Base-by-base conservation (phyloP, 1,284 basidiomycete species). In the Apiotrichum mycotoxinovorans region DNA sequence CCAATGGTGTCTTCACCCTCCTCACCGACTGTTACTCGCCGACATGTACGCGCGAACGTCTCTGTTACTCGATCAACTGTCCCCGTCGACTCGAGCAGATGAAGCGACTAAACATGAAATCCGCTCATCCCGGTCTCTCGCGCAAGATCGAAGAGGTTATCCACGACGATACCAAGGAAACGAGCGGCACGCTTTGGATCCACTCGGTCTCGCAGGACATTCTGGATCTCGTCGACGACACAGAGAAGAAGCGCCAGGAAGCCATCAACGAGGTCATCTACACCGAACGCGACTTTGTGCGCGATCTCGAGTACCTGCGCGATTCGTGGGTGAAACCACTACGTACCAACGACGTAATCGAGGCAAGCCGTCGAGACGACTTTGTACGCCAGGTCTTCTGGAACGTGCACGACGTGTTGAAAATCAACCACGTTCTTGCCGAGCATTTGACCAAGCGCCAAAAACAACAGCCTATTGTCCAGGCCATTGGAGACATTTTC, bases 251-350 rank as follows among this genome's bases (percentile, higher is more conserved):
- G 76, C 84, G 96, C 2, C 96, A 99, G 73, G 96, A 99, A 76
- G 91, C 93, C 33, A 98, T 99, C 80, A 98, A 98, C 74, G 96
- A 99, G 79, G 91, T 97, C 63, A 95, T 98, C 54, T 97, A 97
- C 74, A 98, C 96, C 18, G 96, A 98, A 74, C 84, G 93, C 20
- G 94, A 98, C 79, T 98, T 98, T 77, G 94, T 98, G 42, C 84
- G 91, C 54, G 95, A 97, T 76, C 86, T 98, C 83, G 96, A 99
- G 76, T 98, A 99, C 73, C 83, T 99, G 43, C 88, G 94, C 59
- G 95, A 98, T 73, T 81, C 82, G 51, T 99, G 96, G 96, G 85
- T 97, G 60, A 89, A 89, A 66, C 91, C 89, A 1, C 81, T 98
- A 34, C 86, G 80, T 22, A 76, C 79, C 10, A 88, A 92, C 57